A percentile compares a stretch with the other conserved stretches of the same genome.
phyloP scores from a whole-genome alignment of 148 eudicot genomes.

The Gaultheria prostrata region DNA sequence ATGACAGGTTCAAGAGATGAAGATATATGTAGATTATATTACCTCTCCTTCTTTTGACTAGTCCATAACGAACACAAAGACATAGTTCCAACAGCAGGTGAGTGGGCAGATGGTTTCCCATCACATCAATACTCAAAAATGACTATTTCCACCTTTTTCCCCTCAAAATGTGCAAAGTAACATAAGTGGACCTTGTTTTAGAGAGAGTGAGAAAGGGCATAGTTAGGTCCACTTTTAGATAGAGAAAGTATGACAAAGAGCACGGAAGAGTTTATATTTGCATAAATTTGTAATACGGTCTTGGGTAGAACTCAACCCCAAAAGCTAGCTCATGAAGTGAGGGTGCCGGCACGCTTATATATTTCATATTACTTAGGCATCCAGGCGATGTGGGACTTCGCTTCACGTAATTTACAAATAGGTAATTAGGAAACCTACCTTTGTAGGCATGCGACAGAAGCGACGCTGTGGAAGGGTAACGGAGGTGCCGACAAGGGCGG shows the following conservation, averaged over 20 bases:
- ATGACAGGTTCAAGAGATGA: neutral
- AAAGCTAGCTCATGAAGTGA: no score
- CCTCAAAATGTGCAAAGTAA: neutral
- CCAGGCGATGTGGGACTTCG: no score
- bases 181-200: neutral
- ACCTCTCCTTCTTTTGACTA: neutral
- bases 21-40: neutral
- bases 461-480: no score
- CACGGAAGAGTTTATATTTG: neutral
- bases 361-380: no score
- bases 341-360: no score
- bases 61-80: neutral
- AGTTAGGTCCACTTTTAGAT: neutral
- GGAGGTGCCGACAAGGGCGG: no score
- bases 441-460: no score
- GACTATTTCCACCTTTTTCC: neutral
- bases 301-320: no score
- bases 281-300: no score
- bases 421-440: no score
- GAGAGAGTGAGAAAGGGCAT: neutral
- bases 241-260: neutral
- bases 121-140: neutral
- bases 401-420: no score
- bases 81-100: neutral
- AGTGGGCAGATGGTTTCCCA: neutral